A percentile compares a stretch with the other conserved stretches of the same genome.
Conservation (phyloP, 306 rosid genomes). For the Trifolium repens region DNA sequence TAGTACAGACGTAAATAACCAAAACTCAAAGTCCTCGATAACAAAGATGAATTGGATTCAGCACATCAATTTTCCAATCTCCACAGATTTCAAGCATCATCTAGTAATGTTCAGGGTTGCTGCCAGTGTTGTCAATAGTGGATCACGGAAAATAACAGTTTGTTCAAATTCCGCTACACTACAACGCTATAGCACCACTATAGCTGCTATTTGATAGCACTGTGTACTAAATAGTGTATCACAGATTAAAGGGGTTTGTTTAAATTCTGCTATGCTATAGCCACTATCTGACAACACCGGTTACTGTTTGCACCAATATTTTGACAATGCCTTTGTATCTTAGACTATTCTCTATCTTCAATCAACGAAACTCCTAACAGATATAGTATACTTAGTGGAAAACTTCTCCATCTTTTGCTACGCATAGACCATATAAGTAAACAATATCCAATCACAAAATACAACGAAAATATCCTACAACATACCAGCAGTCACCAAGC, state of each 20-base stretch:
- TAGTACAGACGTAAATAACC: not conserved
- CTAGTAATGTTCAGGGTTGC: slow-evolving; percentile 5
- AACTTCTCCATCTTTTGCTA: slow-evolving; percentile 12
- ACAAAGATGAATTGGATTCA: not conserved
- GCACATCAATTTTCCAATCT: not conserved
- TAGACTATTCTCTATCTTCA: not conserved
- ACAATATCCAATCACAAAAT: slow-evolving; percentile 15
- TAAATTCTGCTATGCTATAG: not conserved
- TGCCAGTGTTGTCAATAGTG: not conserved
- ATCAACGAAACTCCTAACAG: not conserved
- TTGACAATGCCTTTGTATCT: not conserved
- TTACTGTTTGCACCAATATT: slow-evolving; percentile 9
- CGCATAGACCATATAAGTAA: not conserved
- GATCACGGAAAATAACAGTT: not conserved
- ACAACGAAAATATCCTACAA: slow-evolving; percentile 7
- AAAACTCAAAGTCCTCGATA: not conserved
- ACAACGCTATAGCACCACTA: not conserved
- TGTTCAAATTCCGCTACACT: not conserved
- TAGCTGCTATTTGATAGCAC: not conserved
- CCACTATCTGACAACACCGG: not conserved
- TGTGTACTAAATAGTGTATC: not conserved
- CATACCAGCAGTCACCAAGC: slow-evolving; percentile 99
- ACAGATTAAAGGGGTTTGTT: not conserved
- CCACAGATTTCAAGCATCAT: slow-evolving; percentile 4
- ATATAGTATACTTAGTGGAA: slow-evolving; percentile 5